These are phyloP conservation scores for Yamadazyma kitorensis DNA, from an alignment of 805 yeast genomes.

Conservation along the genomic window DNA sequence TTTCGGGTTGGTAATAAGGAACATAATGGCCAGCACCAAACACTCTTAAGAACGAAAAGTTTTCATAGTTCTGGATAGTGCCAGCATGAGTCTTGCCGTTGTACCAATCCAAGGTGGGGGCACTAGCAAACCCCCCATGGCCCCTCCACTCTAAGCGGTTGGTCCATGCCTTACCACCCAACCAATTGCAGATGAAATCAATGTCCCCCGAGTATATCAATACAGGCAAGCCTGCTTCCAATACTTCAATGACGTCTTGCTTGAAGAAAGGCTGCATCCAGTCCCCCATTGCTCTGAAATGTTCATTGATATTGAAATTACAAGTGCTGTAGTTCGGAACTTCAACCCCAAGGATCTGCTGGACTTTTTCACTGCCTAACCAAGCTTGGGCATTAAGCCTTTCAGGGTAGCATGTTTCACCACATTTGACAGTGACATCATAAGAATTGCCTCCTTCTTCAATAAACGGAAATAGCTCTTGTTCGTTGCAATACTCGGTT, in stretches of 20 bases:
- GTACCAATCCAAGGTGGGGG: conserved; percentile 3
- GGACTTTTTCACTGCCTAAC: conserved; percentile 49
- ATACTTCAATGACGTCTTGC: conserved; percentile 43
- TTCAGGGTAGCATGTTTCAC: conserved; percentile 43
- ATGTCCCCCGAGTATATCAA: conserved; percentile 88
- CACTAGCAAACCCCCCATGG: conserved; percentile 14
- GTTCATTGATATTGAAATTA: conserved; percentile 35
- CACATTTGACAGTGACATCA: conserved; percentile 8
- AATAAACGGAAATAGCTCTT: background rate
- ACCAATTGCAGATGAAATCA: conserved; percentile 88
- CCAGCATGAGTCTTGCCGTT: conserved; percentile 29
- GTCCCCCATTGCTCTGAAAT: conserved; percentile 44
- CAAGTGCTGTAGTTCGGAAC: too few species aligned
- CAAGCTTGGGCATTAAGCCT: conserved; percentile 45
- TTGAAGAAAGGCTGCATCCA: conserved; percentile 68
- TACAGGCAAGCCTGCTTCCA: conserved; percentile 62
- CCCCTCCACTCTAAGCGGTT: conserved; percentile 17
- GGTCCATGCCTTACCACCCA: conserved; percentile 69
- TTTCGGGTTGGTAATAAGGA: conserved; percentile 35
- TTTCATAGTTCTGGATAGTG: conserved; percentile 28
- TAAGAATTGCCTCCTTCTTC: conserved; percentile 4
- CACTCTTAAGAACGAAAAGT: conserved; percentile 33
- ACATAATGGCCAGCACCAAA: conserved; percentile 41
- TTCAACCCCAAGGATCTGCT: conserved; percentile 49
- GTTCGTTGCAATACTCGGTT: conserved; percentile 4